Conservation (phyloP, 2,329 filamentous ascomycete genomes). For the Paraconiothyrium sp. region DNA sequence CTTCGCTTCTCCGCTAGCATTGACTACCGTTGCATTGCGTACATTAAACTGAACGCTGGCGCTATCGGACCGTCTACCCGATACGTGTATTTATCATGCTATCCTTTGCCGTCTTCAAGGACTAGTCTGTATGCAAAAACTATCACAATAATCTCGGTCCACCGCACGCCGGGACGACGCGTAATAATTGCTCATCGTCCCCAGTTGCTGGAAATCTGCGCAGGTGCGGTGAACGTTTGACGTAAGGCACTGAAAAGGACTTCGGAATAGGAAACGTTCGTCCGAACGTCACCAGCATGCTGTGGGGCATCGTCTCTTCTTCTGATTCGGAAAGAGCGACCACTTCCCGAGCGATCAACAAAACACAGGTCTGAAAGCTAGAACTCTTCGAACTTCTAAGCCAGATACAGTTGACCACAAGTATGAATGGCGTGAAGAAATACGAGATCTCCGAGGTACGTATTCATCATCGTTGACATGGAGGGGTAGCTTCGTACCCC, state of each 20-base stretch:
- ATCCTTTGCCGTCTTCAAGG: neutral
- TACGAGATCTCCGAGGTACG: constrained; percentile 50
- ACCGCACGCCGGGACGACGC: neutral
- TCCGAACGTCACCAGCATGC: constrained; percentile 45
- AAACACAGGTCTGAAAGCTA: constrained; percentile 26
- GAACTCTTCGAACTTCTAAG: neutral
- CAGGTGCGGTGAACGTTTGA: neutral
- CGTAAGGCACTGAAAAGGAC: constrained; percentile 4
- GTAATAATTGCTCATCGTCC: neutral
- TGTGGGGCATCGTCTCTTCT: constrained; percentile 38
- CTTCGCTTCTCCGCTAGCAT: neutral
- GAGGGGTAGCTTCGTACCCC: constrained; percentile 41
- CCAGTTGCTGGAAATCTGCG: neutral
- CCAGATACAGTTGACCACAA: constrained; percentile 13
- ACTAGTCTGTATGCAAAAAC: neutral
- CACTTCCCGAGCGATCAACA: constrained; percentile 24
- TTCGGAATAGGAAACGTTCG: constrained; percentile 24
- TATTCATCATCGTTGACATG: constrained; percentile 21
- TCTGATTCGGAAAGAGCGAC: constrained; percentile 24
- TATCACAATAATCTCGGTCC: neutral
- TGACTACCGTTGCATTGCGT: neutral
- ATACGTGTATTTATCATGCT: constrained; percentile 23
- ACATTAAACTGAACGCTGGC: constrained; percentile 17
- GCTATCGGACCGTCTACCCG: constrained; percentile 41
- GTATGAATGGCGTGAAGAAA: constrained; percentile 44